Percentiles rank a stretch among this genome's conserved stretches.
phyloP scores from a whole-genome alignment of 2,329 filamentous ascomycete species.

The Aureobasidium lini region DNA sequence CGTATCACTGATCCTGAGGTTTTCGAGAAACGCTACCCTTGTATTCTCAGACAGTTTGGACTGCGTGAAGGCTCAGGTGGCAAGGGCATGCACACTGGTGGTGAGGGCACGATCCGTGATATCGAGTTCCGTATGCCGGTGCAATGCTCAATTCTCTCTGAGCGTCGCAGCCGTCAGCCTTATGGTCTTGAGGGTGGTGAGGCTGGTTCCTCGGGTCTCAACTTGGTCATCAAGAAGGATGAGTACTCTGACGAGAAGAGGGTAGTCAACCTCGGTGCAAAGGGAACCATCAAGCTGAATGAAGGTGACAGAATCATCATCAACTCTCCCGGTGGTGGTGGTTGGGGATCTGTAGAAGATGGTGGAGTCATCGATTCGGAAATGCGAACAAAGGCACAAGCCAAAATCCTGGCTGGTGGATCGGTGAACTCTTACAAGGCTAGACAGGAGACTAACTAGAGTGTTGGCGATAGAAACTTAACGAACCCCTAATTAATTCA shows the following conservation, averaged over 20 bases:
- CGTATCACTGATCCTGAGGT: constrained; percentile 69
- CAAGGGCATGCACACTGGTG: constrained; percentile 53
- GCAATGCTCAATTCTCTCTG: constrained; percentile 67
- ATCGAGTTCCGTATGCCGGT: constrained; percentile 69
- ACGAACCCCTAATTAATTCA: too few relatives aligned
- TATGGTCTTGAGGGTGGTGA: constrained; percentile 75
- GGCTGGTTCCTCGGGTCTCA: constrained; percentile 66
- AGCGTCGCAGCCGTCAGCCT: constrained; percentile 62
- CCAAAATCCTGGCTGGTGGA: neutral
- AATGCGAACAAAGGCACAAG: neutral
- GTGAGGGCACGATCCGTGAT: constrained; percentile 64
- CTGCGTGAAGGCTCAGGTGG: constrained; percentile 56
- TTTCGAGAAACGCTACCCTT: constrained; percentile 65
- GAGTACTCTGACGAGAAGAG: constrained; percentile 1
- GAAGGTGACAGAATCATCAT: constrained; percentile 12
- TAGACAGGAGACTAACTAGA: constrained; percentile 11
- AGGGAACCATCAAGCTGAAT: constrained; percentile 7
- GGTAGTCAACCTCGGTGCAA: constrained; percentile 5
- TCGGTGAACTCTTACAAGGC: constrained; percentile 10
- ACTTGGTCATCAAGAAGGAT: constrained; percentile 59
- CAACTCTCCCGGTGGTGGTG: constrained; percentile 12
- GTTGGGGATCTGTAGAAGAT: neutral
- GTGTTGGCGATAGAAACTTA: neutral
- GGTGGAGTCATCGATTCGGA: neutral
- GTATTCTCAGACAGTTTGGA: constrained; percentile 58